These are phyloP conservation scores for Aspergillus kassunensis DNA, from an alignment of 495 filamentous ascomycete genomes.

Conservation along the genomic window DNA sequence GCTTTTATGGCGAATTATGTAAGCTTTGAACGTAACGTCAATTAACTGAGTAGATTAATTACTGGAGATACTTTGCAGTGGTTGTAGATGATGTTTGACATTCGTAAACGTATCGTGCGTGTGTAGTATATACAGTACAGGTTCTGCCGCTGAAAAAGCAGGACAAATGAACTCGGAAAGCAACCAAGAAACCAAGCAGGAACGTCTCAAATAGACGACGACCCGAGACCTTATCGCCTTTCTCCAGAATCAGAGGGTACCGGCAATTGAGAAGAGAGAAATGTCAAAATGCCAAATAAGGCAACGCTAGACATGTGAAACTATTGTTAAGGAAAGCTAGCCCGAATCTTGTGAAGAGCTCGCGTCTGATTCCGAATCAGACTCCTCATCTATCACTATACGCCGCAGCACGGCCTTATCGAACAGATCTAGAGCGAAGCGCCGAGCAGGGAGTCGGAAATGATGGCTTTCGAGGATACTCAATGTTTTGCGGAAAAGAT, in stretches of 20 bases:
- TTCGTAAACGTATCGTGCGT: constrained; percentile 1
- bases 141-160: constrained; percentile 4
- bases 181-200: background rate
- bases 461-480: constrained; percentile 83
- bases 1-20: too few species aligned
- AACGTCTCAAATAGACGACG: background rate
- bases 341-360: constrained; percentile 25
- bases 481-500: constrained; percentile 80
- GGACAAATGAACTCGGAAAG: background rate
- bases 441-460: constrained; percentile 76
- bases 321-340: constrained; percentile 2
- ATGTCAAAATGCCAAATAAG: too few species aligned
- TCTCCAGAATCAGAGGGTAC: too few species aligned
- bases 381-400: constrained; percentile 66
- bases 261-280: too few species aligned
- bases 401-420: constrained; percentile 80
- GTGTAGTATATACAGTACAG: constrained; percentile 5
- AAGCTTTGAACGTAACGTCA: too few species aligned
- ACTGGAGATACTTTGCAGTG: too few species aligned
- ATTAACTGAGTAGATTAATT: too few species aligned
- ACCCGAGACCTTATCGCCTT: too few species aligned
- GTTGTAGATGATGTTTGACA: background rate
- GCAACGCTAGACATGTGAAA: too few species aligned
- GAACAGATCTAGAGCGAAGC: constrained; percentile 89
- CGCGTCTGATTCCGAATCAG: constrained; percentile 36